Conservation (phyloP, 106 monocot species). For the Dendrobium nobile region DNA sequence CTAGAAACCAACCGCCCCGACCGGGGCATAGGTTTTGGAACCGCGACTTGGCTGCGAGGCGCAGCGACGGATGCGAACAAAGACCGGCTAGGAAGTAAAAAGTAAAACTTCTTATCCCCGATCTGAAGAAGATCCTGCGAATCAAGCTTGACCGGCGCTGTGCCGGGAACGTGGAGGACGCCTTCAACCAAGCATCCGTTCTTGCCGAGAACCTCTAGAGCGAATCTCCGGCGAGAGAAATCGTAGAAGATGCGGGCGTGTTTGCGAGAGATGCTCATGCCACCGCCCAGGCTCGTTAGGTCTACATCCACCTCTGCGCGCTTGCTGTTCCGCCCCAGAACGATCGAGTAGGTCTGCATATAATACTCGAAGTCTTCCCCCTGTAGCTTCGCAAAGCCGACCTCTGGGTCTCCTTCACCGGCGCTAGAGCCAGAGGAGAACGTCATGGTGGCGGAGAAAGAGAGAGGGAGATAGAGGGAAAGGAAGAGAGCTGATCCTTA, state of each 20-base stretch:
- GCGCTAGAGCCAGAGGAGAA: background rate
- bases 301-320: slow-evolving; percentile 75
- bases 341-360: slow-evolving; percentile 96
- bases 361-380: slow-evolving; percentile 94
- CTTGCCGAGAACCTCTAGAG: slow-evolving; percentile 87
- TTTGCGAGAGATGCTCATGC: slow-evolving; percentile 81
- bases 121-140: slow-evolving; percentile 92
- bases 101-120: slow-evolving; percentile 80
- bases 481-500: background rate
- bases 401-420: slow-evolving; percentile 38
- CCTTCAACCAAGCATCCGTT: slow-evolving; percentile 95
- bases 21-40: background rate
- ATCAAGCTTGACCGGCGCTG: slow-evolving; percentile 82
- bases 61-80: slow-evolving; percentile 24
- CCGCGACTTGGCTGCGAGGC: background rate
- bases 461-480: background rate
- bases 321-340: slow-evolving; percentile 85
- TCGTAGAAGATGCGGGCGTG: slow-evolving; percentile 96
- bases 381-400: slow-evolving; percentile 90
- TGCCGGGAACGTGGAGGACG: slow-evolving; percentile 72
- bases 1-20: background rate
- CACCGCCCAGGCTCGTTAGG: slow-evolving; percentile 69
- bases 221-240: slow-evolving; percentile 67
- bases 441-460: background rate
- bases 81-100: slow-evolving; percentile 60